Conservation (phyloP, 2,329 filamentous ascomycete species). For the Tolypocladium capitatum region DNA sequence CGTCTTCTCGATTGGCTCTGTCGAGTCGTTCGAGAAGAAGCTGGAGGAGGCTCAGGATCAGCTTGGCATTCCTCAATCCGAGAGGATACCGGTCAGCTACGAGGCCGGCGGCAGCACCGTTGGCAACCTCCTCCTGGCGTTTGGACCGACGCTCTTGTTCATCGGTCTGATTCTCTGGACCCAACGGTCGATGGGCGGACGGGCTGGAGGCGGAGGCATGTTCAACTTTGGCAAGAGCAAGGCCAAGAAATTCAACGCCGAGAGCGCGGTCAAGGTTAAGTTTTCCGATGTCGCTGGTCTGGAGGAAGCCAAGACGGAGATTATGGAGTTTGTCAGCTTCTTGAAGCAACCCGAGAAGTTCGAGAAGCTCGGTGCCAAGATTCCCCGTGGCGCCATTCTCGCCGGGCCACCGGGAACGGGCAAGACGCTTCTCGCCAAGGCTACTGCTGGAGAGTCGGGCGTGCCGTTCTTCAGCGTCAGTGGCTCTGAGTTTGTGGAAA, state of each 20-base stretch:
- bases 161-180: conserved; percentile 73
- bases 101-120: conserved; percentile 62
- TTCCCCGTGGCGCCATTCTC: conserved; percentile 89
- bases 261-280: conserved; percentile 91
- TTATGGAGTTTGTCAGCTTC: conserved; percentile 99
- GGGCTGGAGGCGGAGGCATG: conserved; percentile 57
- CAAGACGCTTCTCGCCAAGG: conserved; percentile 95
- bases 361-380: conserved; percentile 90
- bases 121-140: conserved; percentile 59
- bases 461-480: conserved; percentile 98
- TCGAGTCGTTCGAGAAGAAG: conserved; percentile 82
- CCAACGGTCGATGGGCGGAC: conserved; percentile 59
- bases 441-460: conserved; percentile 89
- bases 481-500: conserved; percentile 97
- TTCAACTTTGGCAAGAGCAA: conserved; percentile 95
- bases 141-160: conserved; percentile 78
- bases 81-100: conserved; percentile 89
- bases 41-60: conserved; percentile 81
- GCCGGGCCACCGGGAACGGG: conserved; percentile 96
- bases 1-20: conserved; percentile 89
- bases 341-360: conserved; percentile 87
- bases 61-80: conserved; percentile 69
- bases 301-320: conserved; percentile 95
- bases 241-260: conserved; percentile 95
- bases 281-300: conserved; percentile 94